A percentile compares a stretch with the other conserved stretches of the same genome.
These are phyloP conservation scores for Pulveroboletus ravenelii DNA, from an alignment of 768 basidiomycete species.

Conservation along the genomic window DNA sequence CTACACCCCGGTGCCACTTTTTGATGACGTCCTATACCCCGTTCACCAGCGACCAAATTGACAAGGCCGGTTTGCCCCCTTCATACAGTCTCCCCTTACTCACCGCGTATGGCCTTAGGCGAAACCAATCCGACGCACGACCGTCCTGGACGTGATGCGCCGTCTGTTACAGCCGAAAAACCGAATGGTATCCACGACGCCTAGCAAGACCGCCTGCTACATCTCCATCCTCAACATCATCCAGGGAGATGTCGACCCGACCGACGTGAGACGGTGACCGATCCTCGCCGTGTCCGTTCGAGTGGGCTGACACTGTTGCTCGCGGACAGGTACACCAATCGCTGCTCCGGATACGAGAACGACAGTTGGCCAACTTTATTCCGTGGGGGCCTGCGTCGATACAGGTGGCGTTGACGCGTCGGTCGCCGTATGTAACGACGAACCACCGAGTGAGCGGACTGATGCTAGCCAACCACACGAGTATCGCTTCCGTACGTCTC, in stretches of 20 bases:
- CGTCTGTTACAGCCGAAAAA: slow-evolving; percentile 97
- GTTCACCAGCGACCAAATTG: slow-evolving; percentile 94
- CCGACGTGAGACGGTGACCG: slow-evolving; percentile 56
- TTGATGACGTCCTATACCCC: slow-evolving; percentile 99
- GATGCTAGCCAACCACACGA: slow-evolving; percentile 99
- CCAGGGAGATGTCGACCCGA: slow-evolving; percentile 97
- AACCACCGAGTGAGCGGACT: slow-evolving; percentile 95
- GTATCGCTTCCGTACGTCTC: slow-evolving; percentile 80
- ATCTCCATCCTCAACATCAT: slow-evolving; percentile 98
- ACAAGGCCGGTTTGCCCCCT: slow-evolving; percentile 64
- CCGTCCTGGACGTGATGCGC: slow-evolving; percentile 98
- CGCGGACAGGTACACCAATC: slow-evolving; percentile 86
- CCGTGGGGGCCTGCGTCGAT: slow-evolving; percentile 99
- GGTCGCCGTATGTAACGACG: slow-evolving; percentile 81
- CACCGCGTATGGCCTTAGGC: slow-evolving; percentile 46
- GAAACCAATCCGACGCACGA: slow-evolving; percentile 92
- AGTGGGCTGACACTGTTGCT: not conserved
- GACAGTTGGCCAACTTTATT: slow-evolving; percentile 95
- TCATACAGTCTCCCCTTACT: not conserved
- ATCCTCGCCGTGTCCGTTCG: not conserved
- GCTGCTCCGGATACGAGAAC: slow-evolving; percentile 90
- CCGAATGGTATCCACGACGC: slow-evolving; percentile 93
- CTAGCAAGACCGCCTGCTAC: slow-evolving; percentile 89
- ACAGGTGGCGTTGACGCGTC: slow-evolving; percentile 91
- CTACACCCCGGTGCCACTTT: slow-evolving; percentile 96